A percentile compares a stretch with the other conserved stretches of the same genome.
phyloP scores from a whole-genome alignment of 768 basidiomycete genomes.

The Phylloporus scabripes region DNA sequence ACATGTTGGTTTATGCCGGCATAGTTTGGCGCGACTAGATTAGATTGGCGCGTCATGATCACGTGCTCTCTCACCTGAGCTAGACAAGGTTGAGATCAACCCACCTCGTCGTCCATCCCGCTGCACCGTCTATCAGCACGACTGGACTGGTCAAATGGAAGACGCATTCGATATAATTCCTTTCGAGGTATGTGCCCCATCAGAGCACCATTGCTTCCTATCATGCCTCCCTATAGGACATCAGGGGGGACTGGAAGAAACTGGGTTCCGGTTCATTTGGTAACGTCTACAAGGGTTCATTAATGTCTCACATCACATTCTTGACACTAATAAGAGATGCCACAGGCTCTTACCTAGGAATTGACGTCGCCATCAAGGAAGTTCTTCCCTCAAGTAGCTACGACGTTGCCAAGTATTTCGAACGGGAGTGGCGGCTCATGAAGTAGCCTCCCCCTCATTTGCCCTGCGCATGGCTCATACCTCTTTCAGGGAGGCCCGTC shows the following conservation, averaged over 20 bases:
- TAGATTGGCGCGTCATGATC: constrained; percentile 8
- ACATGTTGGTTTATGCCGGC: neutral
- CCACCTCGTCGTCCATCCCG: neutral
- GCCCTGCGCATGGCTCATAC: neutral
- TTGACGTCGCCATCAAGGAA: constrained; percentile 95
- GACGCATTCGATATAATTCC: constrained; percentile 88
- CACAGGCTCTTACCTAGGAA: constrained; percentile 86
- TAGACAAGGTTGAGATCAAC: constrained; percentile 9
- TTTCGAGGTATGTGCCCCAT: constrained; percentile 53
- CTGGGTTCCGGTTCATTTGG: constrained; percentile 92
- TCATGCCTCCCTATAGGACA: constrained; percentile 49
- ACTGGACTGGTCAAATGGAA: constrained; percentile 31
- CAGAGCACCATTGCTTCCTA: neutral
- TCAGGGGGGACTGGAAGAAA: constrained; percentile 84
- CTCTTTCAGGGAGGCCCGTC: constrained; percentile 64
- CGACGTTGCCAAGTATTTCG: constrained; percentile 96
- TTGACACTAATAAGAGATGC: constrained; percentile 4
- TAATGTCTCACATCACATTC: constrained; percentile 5
- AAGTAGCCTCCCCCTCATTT: constrained; percentile 40
- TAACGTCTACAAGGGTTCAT: constrained; percentile 72
- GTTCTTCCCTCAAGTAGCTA: constrained; percentile 88
- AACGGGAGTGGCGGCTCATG: constrained; percentile 98
- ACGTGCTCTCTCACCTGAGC: constrained; percentile 21
- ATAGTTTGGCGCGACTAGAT: constrained; percentile 9
- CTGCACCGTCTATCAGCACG: constrained; percentile 1